Base-by-base conservation (phyloP, 257 asterid species). In the Paulownia fortunei region DNA sequence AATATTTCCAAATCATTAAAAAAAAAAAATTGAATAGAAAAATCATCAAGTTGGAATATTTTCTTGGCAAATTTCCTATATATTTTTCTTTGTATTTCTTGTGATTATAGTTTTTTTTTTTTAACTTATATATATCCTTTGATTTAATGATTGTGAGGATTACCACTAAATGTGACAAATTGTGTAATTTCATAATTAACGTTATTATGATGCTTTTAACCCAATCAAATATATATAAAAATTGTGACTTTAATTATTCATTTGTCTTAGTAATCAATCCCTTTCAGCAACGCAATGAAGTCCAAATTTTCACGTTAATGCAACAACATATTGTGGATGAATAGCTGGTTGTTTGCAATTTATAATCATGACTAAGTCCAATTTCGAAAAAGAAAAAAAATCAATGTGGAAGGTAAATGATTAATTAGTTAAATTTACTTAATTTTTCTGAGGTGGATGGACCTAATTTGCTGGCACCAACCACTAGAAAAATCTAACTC, bases 351-450 rank as follows among this genome's bases (percentile, higher is more conserved):
- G 18, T 56, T 73, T 54, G 27, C 27, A 55, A 37, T 39, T 21
- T 58, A 58, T 58, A 58, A 73, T 73, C 37, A 72, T 56, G 26
- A 71, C 16, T n/a, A n/a, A n/a, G n/a, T n/a, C n/a, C n/a, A n/a
- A n/a, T n/a, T 24, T 32, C 0, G 64, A 16, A 32, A 24, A 51
- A 36, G 18, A 3, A 52, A 49, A 49, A 52, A 70, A 32, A 51
- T 51, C 18, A 70, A 70, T 23, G 51, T 71, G 65, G 65, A 52
- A 51, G 62, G 74, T 47, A 15, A 41, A 8, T 7, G 47, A 8
- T 41, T 41, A 13, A 41, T 41, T 41, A 41, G 47, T 41, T 41
- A 11, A 8, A 41, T 41, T 41, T 41, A 2, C 47, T 0, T 41
- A 8, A 41, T 41, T 41, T 41, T 41, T 7, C 9, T n/a, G n/a